Conservation (phyloP, 164 flowering plant species). For the Piper betle region DNA sequence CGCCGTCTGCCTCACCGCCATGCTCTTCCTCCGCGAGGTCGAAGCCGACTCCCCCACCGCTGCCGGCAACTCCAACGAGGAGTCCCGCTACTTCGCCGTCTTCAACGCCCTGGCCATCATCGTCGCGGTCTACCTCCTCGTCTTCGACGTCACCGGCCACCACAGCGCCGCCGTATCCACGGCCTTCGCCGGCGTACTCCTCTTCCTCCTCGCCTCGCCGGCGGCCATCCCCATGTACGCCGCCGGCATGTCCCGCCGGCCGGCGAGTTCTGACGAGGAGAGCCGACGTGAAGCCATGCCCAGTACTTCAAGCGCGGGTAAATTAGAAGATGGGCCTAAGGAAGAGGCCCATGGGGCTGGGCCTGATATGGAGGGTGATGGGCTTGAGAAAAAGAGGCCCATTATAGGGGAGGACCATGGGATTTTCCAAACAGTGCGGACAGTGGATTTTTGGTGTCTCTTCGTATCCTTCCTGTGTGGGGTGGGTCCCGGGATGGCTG, state of each 20-base stretch:
- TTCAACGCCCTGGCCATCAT: background rate
- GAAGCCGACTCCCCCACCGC: background rate
- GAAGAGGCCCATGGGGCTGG: background rate
- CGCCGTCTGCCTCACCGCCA: background rate
- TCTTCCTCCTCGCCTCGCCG: constrained; percentile 26
- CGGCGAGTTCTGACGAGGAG: background rate
- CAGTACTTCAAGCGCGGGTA: background rate
- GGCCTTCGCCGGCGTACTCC: constrained; percentile 17
- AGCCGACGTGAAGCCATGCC: background rate
- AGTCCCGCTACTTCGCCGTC: background rate
- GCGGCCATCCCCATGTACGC: constrained; percentile 35
- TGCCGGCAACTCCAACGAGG: background rate
- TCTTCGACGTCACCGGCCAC: constrained; percentile 20
- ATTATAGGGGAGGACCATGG: constrained; percentile 74
- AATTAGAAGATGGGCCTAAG: background rate
- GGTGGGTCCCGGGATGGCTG: constrained; percentile 87
- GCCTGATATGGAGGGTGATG: background rate
- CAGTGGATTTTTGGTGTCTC: constrained; percentile 75
- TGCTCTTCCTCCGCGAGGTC: constrained; percentile 1
- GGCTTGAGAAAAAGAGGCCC: constrained; percentile 4
- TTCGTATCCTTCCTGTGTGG: constrained; percentile 77
- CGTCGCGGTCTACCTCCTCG: constrained; percentile 1
- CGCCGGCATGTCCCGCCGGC: background rate
- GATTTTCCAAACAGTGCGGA: constrained; percentile 42
- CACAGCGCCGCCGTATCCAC: constrained; percentile 18